These are phyloP conservation scores for Candolleomyces aberdarensis DNA, from an alignment of 768 basidiomycete species.

Conservation along the genomic window DNA sequence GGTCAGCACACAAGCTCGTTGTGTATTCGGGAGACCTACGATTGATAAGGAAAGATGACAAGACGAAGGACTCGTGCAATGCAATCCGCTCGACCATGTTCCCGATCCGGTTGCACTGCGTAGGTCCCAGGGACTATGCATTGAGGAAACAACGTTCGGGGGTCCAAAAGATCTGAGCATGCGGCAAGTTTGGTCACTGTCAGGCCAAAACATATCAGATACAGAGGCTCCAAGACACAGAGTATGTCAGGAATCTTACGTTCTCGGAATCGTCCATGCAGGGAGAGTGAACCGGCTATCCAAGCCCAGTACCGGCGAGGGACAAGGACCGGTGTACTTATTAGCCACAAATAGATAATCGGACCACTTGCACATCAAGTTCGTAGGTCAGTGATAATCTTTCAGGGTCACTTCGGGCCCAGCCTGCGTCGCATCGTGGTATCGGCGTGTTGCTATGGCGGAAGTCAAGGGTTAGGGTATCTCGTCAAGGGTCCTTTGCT, in stretches of 20 bases:
- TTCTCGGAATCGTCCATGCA: no score
- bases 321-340: no score
- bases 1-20: not conserved
- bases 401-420: no score
- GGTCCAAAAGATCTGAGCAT: not conserved
- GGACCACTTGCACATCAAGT: no score
- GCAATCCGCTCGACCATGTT: not conserved
- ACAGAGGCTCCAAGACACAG: not conserved
- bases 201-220: not conserved
- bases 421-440: not conserved
- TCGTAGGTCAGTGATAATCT: no score
- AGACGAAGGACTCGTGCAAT: no score
- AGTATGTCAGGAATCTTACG: no score
- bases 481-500: not conserved
- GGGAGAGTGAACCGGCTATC: no score
- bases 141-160: not conserved
- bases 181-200: not conserved
- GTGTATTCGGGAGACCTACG: no score
- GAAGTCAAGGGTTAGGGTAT: not conserved
- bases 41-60: no score
- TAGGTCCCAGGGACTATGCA: not conserved
- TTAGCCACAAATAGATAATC: no score
- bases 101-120: not conserved
- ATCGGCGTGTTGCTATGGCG: constrained; percentile 4
- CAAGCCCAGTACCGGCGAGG: no score